A percentile compares a stretch with the other conserved stretches of the same genome.
These are phyloP conservation scores for Backusella circina DNA, from an alignment of 192 early-diverging fungal genomes.

Conservation along the genomic window DNA sequence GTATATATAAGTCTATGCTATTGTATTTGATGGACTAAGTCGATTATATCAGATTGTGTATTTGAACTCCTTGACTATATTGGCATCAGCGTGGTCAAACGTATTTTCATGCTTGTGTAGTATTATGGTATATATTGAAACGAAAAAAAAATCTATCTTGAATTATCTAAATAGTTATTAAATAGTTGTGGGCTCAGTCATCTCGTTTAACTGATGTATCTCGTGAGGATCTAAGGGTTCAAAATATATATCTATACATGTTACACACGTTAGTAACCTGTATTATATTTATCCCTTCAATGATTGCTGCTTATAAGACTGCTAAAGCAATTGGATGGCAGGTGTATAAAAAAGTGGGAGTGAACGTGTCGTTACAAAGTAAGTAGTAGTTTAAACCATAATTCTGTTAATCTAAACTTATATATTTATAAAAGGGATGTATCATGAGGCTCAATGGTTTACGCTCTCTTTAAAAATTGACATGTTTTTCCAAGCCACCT, in stretches of 20 bases:
- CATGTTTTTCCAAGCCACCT: constrained; percentile 17
- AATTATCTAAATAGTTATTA: background rate
- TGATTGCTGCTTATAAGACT: background rate
- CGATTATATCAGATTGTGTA: background rate
- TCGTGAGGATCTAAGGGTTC: background rate
- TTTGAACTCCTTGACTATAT: constrained; percentile 1
- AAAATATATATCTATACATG: background rate
- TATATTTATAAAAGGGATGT: background rate
- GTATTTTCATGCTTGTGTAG: background rate
- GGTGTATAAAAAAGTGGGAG: constrained; percentile 2
- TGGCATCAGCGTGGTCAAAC: background rate
- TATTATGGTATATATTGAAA: background rate
- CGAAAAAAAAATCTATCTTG: background rate
- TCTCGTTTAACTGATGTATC: background rate
- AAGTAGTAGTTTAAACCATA: background rate
- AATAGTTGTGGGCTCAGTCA: background rate
- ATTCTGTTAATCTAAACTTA: background rate
- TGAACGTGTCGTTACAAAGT: background rate
- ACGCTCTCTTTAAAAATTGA: constrained; percentile 11
- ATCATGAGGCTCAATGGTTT: constrained; percentile 8
- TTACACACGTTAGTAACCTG: background rate
- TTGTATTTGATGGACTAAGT: background rate
- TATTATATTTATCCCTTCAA: background rate
- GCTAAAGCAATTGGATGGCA: background rate
- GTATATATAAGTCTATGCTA: too few species aligned